These are phyloP conservation scores for Ustilago vetiveriae DNA, from an alignment of 1,284 basidiomycete genomes.

Conservation along the genomic window DNA sequence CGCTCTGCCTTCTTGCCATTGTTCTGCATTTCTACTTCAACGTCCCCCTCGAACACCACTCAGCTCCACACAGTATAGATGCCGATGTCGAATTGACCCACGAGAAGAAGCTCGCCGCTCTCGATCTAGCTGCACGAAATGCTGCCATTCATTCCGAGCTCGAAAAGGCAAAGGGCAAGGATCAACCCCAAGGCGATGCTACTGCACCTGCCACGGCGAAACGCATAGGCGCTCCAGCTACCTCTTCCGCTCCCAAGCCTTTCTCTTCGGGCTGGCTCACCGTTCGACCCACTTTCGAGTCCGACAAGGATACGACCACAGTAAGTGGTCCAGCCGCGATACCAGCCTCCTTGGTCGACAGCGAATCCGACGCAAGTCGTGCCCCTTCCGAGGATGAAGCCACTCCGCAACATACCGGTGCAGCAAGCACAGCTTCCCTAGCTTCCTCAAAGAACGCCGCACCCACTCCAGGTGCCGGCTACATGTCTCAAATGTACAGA, in stretches of 20 bases:
- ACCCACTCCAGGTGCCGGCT: conserved; percentile 25
- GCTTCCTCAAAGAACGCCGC: not conserved
- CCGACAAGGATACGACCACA: conserved; percentile 24
- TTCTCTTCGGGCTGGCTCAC: conserved; percentile 55
- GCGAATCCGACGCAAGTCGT: conserved; percentile 25
- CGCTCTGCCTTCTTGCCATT: conserved; percentile 45
- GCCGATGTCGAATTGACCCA: conserved; percentile 42
- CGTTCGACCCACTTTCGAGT: conserved; percentile 48
- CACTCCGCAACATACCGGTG: conserved; percentile 6
- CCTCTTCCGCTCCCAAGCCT: conserved; percentile 29
- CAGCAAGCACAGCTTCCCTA: not conserved
- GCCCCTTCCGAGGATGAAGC: conserved; percentile 22
- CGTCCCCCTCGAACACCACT: conserved; percentile 14
- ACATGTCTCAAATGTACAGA: conserved; percentile 61
- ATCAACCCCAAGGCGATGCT: conserved; percentile 33
- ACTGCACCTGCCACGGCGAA: conserved; percentile 53
- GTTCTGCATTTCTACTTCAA: conserved; percentile 45
- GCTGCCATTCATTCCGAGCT: conserved; percentile 49
- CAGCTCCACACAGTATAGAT: conserved; percentile 20
- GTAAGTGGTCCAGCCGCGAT: conserved; percentile 8
- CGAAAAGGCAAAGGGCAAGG: conserved; percentile 40
- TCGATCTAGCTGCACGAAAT: conserved; percentile 53
- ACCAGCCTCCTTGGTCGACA: conserved; percentile 23
- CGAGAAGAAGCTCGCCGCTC: conserved; percentile 48
- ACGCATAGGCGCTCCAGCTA: conserved; percentile 35